phyloP scores from a whole-genome alignment of 257 asterid genomes.

The Ophiorrhiza pumila region DNA sequence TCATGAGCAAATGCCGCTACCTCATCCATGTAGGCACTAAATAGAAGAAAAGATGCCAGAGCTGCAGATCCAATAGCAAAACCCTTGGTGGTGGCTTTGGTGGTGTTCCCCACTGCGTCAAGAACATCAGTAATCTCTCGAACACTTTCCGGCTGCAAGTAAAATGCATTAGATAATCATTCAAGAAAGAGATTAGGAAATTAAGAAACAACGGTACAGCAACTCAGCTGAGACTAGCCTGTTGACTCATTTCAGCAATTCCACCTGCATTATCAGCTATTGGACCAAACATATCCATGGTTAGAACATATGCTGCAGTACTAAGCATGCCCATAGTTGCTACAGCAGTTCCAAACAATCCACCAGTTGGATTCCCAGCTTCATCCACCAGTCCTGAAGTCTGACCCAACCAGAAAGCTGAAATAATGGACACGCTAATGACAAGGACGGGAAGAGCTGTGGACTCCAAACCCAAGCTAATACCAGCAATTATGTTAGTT shows the following conservation, averaged over 20 bases:
- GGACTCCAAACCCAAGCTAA: conserved; percentile 96
- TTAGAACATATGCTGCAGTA: conserved; percentile 97
- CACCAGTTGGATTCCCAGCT: conserved; percentile 92
- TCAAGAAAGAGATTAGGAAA: not conserved
- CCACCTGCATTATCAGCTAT: conserved; percentile 99
- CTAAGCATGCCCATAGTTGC: conserved; percentile 99
- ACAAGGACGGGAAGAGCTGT: conserved; percentile 99
- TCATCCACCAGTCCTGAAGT: conserved; percentile 93
- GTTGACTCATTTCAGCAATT: conserved; percentile 99
- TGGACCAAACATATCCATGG: conserved; percentile 99
- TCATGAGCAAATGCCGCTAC: conserved; percentile 71
- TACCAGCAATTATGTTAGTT: conserved; percentile 97
- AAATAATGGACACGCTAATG: conserved; percentile 74
- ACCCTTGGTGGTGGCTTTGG: conserved; percentile 99
- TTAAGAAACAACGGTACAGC: not conserved
- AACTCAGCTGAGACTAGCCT: conserved; percentile 45
- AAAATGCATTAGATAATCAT: conserved; percentile 5
- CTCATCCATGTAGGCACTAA: conserved; percentile 99
- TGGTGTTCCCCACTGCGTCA: conserved; percentile 98
- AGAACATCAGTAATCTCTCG: conserved; percentile 95
- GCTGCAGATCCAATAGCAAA: conserved; percentile 99
- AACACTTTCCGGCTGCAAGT: conserved; percentile 92
- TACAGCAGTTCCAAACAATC: conserved; percentile 98
- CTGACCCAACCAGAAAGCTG: conserved; percentile 97
- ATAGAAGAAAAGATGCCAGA: conserved; percentile 94